Base-by-base conservation (phyloP, 768 basidiomycete species). In the Trametes gibbosa region DNA sequence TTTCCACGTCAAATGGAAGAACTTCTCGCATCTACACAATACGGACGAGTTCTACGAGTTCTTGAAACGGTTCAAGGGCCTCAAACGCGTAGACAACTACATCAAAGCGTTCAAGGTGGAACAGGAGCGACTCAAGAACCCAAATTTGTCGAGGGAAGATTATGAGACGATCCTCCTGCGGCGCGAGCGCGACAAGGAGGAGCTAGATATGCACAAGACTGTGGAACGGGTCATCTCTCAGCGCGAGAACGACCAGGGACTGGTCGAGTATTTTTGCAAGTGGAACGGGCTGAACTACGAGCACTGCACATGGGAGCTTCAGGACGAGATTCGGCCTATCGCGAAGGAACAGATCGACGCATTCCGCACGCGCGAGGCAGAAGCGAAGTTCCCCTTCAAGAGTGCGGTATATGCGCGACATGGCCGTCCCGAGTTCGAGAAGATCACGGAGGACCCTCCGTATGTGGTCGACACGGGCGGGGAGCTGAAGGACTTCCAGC, bases 1-100 rank as follows among this genome's bases (percentile, higher is more conserved):
- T 51, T 99, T 90, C 79, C 94, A 98, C 72, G 95, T 99, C 79
- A 99, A 99, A 75, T 99, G 97, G 97, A 98, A 98, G 74, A 87
- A 86, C 66, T 98, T 95, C 74, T 97, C 95, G 10, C 96, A 98
- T 72, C 81, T 98, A 16, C 97, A 98, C 78, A 98, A 99, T 70
- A 99, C 97, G n/a, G 96, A 98, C 70, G 97, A 99, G 75, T 88
- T 88, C 16, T 97, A 98, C 77, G 88, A 94, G 69, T 98, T 96
- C 74, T 78, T 98, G 59, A 98, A 96, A 73, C 85, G 90, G 24
- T 98, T 90, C 83, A 91, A 87, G 70, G 97, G 97, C 25, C 80
- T 97, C 65, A 98, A 98, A 74, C 91, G 95, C 50, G 92, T 99
- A 62, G 97, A 98, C 76, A 98, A 99, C 75, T 99, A 98, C 74